These are phyloP conservation scores for Phytophthora idaei DNA, from an alignment of 352 stramenopile genomes.

Conservation along the genomic window DNA sequence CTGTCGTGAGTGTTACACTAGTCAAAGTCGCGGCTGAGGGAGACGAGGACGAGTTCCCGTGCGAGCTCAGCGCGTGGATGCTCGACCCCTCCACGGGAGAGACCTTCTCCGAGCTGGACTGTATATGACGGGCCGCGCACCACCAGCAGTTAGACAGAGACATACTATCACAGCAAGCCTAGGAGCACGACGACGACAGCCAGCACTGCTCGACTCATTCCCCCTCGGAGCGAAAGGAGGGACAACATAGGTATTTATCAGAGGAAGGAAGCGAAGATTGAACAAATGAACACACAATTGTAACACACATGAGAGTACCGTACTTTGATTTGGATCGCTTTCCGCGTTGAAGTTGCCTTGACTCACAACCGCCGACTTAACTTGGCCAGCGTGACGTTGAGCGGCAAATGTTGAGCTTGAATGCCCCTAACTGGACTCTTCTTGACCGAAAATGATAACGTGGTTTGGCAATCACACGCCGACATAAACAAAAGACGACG, in stretches of 20 bases:
- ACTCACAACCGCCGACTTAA: conserved; percentile 4
- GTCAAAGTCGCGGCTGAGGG: conserved; percentile 54
- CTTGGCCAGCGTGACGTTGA: conserved; percentile 18
- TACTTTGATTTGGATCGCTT: conserved; percentile 2
- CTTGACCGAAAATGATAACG: conserved; percentile 42
- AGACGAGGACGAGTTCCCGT: conserved; percentile 60
- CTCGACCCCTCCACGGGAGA: conserved; percentile 42
- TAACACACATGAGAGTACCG: conserved; percentile 7
- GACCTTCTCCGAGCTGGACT: conserved; percentile 51
- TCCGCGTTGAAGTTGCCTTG: conserved; percentile 25
- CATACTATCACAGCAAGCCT: conserved; percentile 20
- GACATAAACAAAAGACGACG: conserved; percentile 15
- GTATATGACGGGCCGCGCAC: conserved; percentile 31
- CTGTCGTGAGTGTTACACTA: conserved; percentile 67
- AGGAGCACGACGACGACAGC: conserved; percentile 24
- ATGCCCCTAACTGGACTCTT: conserved; percentile 37
- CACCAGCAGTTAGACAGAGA: conserved; percentile 30
- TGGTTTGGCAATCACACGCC: conserved; percentile 17
- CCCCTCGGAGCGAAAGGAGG: conserved; percentile 27
- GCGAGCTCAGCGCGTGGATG: conserved; percentile 64
- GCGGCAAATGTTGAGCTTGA: conserved; percentile 21
- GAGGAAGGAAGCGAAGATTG: conserved; percentile 14
- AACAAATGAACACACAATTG: conserved; percentile 32
- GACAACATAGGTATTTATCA: conserved; percentile 55
- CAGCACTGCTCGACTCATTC: conserved; percentile 10